phyloP scores from a whole-genome alignment of 352 stramenopile species.

The Pythium biforme region DNA sequence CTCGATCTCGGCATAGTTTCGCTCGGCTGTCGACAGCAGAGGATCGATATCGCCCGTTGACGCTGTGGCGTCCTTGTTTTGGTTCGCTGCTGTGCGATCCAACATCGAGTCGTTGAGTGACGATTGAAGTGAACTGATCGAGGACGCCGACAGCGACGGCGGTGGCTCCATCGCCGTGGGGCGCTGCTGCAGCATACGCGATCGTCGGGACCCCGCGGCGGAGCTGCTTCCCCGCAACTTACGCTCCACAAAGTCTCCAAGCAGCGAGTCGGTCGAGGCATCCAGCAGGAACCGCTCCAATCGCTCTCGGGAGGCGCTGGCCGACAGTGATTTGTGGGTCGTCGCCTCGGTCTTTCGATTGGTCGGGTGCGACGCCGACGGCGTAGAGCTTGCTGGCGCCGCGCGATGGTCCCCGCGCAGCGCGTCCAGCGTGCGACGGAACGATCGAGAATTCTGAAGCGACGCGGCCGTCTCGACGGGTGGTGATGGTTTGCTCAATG shows the following conservation, averaged over 20 bases:
- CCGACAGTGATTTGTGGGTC: neutral
- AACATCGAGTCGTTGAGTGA: conserved; percentile 38
- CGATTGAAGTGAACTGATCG: conserved; percentile 29
- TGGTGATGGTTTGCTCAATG: conserved; percentile 22
- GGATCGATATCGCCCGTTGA: neutral
- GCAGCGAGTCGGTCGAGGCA: conserved; percentile 48
- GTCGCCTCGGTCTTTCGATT: neutral
- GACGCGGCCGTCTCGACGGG: neutral
- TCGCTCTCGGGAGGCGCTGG: conserved; percentile 24
- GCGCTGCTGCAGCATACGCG: neutral
- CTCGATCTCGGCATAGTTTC: conserved; percentile 58
- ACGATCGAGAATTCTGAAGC: conserved; percentile 27
- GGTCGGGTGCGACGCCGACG: conserved; percentile 13
- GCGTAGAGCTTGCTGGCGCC: neutral
- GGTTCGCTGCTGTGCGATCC: conserved; percentile 11
- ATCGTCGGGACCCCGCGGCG: neutral
- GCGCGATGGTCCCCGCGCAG: conserved; percentile 45
- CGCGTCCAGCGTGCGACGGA: conserved; percentile 46
- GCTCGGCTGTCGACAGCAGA: conserved; percentile 39
- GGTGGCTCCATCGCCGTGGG: conserved; percentile 39
- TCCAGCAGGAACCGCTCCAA: conserved; percentile 48
- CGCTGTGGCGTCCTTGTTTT: neutral
- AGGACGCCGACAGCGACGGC: conserved; percentile 38
- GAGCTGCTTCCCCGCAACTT: conserved; percentile 42
- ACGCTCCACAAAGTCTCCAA: conserved; percentile 66